Evolutionary conservation across 78 protist species (phyloP).

Genomic region (Dictyostelium intermedium): DNA sequence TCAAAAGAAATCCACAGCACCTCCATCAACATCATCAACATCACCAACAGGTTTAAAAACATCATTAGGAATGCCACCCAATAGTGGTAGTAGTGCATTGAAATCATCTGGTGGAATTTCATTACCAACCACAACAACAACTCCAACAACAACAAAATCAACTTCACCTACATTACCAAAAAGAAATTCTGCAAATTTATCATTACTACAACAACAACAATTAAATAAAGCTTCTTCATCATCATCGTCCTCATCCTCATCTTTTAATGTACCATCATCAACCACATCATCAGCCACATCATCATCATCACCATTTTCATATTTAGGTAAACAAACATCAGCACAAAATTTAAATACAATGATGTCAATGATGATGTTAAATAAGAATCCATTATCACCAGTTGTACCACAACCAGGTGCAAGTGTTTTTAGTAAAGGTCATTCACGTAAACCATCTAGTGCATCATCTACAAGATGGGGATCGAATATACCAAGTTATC

Average conservation of each 20-base stretch:
- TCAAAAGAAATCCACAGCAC: conserved; percentile 13
- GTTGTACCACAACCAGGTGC: background rate
- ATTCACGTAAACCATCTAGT: conserved; percentile 21
- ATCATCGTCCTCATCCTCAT: background rate
- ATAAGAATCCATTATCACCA: background rate
- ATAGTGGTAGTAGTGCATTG: background rate
- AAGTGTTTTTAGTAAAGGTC: background rate
- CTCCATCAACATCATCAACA: background rate
- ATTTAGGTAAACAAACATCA: background rate
- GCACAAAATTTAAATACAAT: background rate
- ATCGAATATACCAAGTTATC: conserved; percentile 26
- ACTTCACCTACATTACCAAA: background rate
- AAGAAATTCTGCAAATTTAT: background rate
- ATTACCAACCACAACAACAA: background rate
- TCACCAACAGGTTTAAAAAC: background rate
- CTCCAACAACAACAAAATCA: background rate
- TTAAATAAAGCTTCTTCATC: background rate
- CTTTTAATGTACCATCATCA: background rate
- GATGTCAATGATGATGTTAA: background rate
- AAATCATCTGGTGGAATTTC: background rate
- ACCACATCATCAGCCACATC: too few relatives aligned
- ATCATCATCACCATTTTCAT: background rate
- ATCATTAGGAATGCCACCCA: background rate
- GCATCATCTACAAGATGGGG: conserved; percentile 32
- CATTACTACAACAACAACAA: conserved; percentile 1